These are phyloP conservation scores for Ophiostoma sp. DNA, from an alignment of 2,329 filamentous ascomycete species.

Conservation along the genomic window DNA sequence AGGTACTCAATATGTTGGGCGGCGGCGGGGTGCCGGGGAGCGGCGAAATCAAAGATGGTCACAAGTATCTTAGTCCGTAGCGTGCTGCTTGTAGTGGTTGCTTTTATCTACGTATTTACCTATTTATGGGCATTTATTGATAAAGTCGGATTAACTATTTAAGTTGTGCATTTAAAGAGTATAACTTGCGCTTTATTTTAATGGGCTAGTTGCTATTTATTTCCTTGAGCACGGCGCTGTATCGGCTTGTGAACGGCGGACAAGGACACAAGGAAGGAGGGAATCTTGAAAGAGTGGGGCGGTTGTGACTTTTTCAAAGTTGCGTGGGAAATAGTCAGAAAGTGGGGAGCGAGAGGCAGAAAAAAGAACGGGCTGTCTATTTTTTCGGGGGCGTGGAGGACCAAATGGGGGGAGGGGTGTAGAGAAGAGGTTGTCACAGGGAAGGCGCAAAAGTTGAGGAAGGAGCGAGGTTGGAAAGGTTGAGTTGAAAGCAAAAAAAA, in stretches of 20 bases:
- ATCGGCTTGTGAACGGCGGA: constrained; percentile 22
- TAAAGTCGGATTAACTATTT: not conserved
- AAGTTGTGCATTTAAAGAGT: not conserved
- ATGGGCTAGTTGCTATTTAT: constrained; percentile 16
- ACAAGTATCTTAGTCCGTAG: not conserved
- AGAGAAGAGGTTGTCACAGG: not conserved
- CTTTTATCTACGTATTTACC: constrained; percentile 17
- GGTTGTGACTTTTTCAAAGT: constrained; percentile 14
- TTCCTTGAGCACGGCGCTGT: constrained; percentile 17
- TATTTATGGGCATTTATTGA: constrained; percentile 20
- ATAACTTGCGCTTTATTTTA: not conserved
- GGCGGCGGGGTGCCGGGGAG: constrained; percentile 25
- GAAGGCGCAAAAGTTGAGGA: not conserved
- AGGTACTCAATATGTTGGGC: not conserved
- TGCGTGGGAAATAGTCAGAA: constrained; percentile 23
- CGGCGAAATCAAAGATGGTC: constrained; percentile 17
- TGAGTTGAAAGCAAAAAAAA: not conserved
- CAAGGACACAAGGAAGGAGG: constrained; percentile 10
- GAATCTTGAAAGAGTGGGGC: constrained; percentile 20
- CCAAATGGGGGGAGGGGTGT: constrained; percentile 9
- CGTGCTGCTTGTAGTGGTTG: not conserved
- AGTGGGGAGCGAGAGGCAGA: constrained; percentile 22
- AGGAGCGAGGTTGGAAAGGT: not conserved
- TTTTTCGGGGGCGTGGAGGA: constrained; percentile 18
- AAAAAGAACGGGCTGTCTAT: constrained; percentile 18